Conservation (phyloP, 75 land plant genomes). For the Selaginella moellendorffii region DNA sequence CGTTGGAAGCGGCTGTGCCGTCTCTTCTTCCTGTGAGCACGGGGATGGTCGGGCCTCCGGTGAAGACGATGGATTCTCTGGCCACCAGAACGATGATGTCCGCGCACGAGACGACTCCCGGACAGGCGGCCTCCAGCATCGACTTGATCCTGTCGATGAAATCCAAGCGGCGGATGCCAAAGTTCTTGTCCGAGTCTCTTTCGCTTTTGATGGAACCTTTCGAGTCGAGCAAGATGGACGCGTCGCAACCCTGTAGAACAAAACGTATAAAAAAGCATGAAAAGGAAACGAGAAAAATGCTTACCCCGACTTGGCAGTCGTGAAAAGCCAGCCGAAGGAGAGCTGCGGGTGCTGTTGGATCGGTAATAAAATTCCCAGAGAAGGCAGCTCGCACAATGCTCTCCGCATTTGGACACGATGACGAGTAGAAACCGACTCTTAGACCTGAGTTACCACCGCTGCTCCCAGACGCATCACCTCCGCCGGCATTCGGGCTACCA, state of each 20-base stretch:
- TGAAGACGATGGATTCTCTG: background rate
- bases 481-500: background rate
- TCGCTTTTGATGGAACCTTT: conserved; percentile 4
- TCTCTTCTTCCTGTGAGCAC: conserved; percentile 28
- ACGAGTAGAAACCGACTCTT: background rate
- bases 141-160: conserved; percentile 14
- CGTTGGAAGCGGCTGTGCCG: conserved; percentile 9
- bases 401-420: conserved; percentile 20
- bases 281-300: background rate
- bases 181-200: conserved; percentile 9
- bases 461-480: background rate
- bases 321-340: conserved; percentile 67
- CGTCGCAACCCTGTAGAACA: conserved; percentile 25
- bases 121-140: conserved; percentile 14
- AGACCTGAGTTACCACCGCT: background rate
- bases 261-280: background rate
- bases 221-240: conserved; percentile 17
- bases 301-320: conserved; percentile 70
- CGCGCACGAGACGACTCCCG: conserved; percentile 20
- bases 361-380: conserved; percentile 24
- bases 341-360: conserved; percentile 47
- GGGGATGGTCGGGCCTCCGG: conserved; percentile 20
- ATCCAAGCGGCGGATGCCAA: conserved; percentile 13
- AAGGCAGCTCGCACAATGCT: conserved; percentile 30
- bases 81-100: conserved; percentile 10